Evolutionary conservation across 345 rosid species (phyloP).

Genomic region (Trapa bicornis): DNA sequence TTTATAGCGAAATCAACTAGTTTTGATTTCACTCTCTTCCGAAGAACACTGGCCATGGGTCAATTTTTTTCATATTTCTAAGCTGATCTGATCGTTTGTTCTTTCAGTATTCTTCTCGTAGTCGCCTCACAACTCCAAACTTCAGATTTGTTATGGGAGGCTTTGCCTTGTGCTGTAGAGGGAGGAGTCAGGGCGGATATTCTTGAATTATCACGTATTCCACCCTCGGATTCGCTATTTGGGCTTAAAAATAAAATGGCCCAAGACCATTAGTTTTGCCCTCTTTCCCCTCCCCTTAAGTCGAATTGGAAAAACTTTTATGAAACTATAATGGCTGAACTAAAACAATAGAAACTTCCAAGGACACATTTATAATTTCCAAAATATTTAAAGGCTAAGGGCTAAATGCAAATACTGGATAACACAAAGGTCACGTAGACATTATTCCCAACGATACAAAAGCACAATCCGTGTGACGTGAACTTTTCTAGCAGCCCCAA

Average conservation of each 20-base stretch:
- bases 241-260: neutral
- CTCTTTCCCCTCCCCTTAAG: neutral
- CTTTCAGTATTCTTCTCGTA: neutral
- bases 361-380: neutral
- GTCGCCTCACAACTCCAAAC: neutral
- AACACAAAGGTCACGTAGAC: neutral
- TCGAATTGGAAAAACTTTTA: neutral
- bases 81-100: neutral
- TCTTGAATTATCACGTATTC: neutral
- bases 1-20: constrained; percentile 63
- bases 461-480: neutral
- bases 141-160: neutral
- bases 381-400: neutral
- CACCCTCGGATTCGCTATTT: too few species aligned
- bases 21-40: constrained; percentile 60
- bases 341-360: neutral
- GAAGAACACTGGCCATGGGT: constrained; percentile 43
- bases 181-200: too few species aligned
- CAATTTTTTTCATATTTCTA: constrained; percentile 13
- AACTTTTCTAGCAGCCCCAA: neutral
- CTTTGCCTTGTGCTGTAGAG: neutral
- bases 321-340: neutral
- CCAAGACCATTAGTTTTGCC: neutral
- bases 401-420: neutral
- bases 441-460: neutral